Evolutionary conservation across 805 yeast species (phyloP), one percentile per base, ranked within the genome.

Genomic region (Scheffersomyces ergatensis): DNA sequence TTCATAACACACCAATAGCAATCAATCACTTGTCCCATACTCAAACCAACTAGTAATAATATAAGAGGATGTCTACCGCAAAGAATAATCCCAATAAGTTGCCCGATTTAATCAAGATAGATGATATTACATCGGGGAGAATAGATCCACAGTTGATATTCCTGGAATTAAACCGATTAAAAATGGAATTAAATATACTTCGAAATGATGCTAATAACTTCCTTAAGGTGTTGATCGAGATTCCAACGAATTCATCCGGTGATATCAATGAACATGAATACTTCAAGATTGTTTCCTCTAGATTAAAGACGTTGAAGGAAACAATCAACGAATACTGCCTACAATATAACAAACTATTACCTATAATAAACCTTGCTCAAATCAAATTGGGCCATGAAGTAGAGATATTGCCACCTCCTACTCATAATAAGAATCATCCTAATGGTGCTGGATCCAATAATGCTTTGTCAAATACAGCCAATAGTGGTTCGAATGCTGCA

Each of bases 291-390:
- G 69, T 75, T 9, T 54, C 62, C 3, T 61, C 60, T 36, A 50
- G 58, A 24, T 65, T 74, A 34, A 60, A 65, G 26, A 50, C 59
- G 6, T 62, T 77, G 4, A 70, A 67, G 45, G 48, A 42, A 12
- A 60, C 65, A 39, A 71, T 77, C 33, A 64, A 65, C 23, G 66
- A 63, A 3, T 77, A 76, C 43, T 65, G 72, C 45, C 57, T 49
- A 5, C 63, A 71, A 38, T 77, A 75, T 51, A 72, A 66, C 37
- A 59, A 70, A 41, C 55, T 77, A 14, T 55, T 75, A 2, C 82
- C 83, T 3, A 65, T 77, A 32, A 72, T 77, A 33, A 65, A 76
- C 46, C 64, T 74, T 45, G 65, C 80, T 1, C 80, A 76, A 51
- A 65, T 72, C 24, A 74, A 72, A 44, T 57, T 70, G 36, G 81